Conservation (phyloP, 768 basidiomycete species). For the Russula vinacea region DNA sequence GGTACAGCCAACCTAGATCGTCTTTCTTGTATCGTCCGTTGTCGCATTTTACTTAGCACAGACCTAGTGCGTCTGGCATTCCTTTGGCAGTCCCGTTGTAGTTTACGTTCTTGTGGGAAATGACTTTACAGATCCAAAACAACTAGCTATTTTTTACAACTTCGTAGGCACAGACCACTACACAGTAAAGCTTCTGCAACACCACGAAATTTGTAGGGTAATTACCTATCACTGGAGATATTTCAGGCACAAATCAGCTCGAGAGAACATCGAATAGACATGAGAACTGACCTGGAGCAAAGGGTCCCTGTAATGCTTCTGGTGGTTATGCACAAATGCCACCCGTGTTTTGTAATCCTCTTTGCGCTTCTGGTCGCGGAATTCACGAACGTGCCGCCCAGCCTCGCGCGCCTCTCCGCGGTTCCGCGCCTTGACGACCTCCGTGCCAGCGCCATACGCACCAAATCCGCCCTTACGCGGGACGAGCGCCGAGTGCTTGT, state of each 20-base stretch:
- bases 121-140: constrained; percentile 15
- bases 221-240: constrained; percentile 25
- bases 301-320: constrained; percentile 86
- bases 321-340: constrained; percentile 74
- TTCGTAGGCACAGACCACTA: not conserved
- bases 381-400: constrained; percentile 78
- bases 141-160: not conserved
- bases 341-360: constrained; percentile 86
- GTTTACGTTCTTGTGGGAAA: constrained; percentile 25
- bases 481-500: constrained; percentile 82
- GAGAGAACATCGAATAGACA: not conserved
- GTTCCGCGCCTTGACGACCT: constrained; percentile 88
- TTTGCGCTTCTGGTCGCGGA: constrained; percentile 71
- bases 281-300: constrained; percentile 47
- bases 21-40: constrained; percentile 22
- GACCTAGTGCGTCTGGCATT: constrained; percentile 24
- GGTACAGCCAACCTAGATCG: constrained; percentile 29
- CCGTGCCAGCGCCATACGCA: constrained; percentile 75
- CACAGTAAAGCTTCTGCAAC: not conserved
- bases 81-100: constrained; percentile 26
- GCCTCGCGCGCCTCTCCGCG: constrained; percentile 94
- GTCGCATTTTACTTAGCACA: constrained; percentile 28
- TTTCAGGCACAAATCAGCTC: not conserved
- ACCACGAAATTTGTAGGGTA: constrained; percentile 1
- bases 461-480: constrained; percentile 84